These are phyloP conservation scores for Argentina anserina DNA, from an alignment of 306 rosid species.

Conservation along the genomic window DNA sequence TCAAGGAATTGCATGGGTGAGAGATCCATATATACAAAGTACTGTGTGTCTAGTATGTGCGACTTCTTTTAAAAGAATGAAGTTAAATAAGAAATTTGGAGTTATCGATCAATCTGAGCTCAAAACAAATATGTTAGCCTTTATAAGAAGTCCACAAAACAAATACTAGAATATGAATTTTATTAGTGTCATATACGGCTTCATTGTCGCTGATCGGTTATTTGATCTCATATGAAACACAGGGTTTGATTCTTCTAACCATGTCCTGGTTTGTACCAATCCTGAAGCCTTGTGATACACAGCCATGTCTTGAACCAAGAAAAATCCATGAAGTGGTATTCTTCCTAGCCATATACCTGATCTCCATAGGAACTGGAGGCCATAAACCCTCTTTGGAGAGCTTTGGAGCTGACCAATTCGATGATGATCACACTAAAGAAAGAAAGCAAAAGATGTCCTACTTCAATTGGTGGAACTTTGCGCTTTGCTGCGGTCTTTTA, in stretches of 20 bases:
- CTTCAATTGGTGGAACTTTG: conserved; percentile 96
- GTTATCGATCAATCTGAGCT: not conserved
- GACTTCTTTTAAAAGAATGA: too few relatives aligned
- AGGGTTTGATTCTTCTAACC: conserved; percentile 77
- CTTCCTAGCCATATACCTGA: conserved; percentile 69
- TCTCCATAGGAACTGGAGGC: conserved; percentile 87
- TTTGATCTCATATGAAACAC: conserved; percentile 9
- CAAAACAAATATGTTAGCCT: not conserved
- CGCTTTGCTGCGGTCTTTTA: conserved; percentile 69
- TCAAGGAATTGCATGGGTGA: not conserved
- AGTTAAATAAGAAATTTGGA: too few relatives aligned
- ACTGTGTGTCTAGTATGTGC: too few relatives aligned
- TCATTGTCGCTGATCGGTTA: not conserved
- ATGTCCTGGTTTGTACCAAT: conserved; percentile 75
- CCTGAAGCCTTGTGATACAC: conserved; percentile 52
- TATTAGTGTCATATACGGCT: too few relatives aligned
- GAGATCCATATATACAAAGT: too few relatives aligned
- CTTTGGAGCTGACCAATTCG: conserved; percentile 94
- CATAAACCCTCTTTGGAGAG: conserved; percentile 89
- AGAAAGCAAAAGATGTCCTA: conserved; percentile 81
- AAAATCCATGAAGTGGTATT: conserved; percentile 64
- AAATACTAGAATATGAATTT: too few relatives aligned
- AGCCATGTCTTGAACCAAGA: conserved; percentile 49
- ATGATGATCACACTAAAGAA: conserved; percentile 62
- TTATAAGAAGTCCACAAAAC: too few relatives aligned